Percentiles rank a stretch among this genome's conserved stretches.
Evolutionary conservation across 768 basidiomycete species (phyloP).

Genomic region (Mycena haematopus): DNA sequence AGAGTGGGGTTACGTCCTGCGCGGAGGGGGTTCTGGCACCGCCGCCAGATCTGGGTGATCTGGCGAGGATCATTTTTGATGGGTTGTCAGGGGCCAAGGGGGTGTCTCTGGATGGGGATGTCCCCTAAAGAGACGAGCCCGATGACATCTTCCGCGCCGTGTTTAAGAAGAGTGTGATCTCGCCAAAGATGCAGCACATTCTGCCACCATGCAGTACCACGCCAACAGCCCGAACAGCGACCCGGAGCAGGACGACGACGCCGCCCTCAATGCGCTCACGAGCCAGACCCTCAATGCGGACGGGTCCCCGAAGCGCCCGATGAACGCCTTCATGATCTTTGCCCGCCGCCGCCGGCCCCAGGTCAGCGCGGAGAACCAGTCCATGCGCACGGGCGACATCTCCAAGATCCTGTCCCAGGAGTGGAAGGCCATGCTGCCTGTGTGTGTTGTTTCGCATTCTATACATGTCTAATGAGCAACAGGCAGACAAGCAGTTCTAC

Average conservation of each 20-base stretch:
- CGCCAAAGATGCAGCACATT: no score
- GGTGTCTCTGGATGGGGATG: no score
- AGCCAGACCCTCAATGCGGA: conserved; percentile 85
- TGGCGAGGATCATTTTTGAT: no score
- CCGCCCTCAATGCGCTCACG: conserved; percentile 51
- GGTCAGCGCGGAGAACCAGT: conserved; percentile 85
- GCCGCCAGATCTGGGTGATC: no score
- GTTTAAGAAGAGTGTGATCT: no score
- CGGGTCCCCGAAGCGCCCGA: conserved; percentile 87
- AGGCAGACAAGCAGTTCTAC: conserved; percentile 88
- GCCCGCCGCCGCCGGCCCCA: conserved; percentile 83
- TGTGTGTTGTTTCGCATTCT: no score
- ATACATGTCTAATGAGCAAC: no score
- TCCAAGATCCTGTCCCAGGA: conserved; percentile 88
- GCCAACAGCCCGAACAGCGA: neutral
- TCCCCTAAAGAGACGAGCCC: no score
- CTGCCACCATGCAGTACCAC: neutral
- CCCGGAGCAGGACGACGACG: neutral
- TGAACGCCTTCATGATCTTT: conserved; percentile 96
- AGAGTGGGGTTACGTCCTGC: no score
- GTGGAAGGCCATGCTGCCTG: conserved; percentile 83
- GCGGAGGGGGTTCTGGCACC: no score
- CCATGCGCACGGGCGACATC: conserved; percentile 90
- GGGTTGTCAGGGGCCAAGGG: no score
- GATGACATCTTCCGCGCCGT: no score